These are phyloP conservation scores for Thalassia testudinum DNA, from an alignment of 116 monocot species.

Conservation along the genomic window DNA sequence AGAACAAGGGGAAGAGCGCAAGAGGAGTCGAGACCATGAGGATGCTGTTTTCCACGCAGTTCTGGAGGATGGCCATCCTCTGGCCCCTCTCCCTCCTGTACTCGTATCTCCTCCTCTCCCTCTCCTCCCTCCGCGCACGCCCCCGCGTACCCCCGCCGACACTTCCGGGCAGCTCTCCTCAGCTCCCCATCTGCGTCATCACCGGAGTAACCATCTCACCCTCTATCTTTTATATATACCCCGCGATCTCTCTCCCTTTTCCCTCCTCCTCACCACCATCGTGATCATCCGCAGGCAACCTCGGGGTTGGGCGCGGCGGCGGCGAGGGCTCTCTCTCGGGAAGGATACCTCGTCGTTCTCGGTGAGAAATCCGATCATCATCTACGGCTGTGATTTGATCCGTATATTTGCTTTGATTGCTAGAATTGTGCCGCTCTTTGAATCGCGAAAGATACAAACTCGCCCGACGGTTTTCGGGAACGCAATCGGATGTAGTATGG, in stretches of 20 bases:
- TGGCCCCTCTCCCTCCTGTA: constrained; percentile 56
- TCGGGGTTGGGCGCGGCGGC: constrained; percentile 75
- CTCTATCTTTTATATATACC: no score
- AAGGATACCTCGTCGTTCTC: constrained; percentile 66
- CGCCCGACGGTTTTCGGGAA: no score
- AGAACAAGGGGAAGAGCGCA: no score
- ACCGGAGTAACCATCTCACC: constrained; percentile 39
- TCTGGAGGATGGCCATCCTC: constrained; percentile 68
- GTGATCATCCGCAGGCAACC: constrained; percentile 34
- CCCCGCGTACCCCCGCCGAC: constrained; percentile 9
- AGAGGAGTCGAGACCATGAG: constrained; percentile 7
- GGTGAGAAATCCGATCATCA: constrained; percentile 16
- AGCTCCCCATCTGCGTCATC: constrained; percentile 56
- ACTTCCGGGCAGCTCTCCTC: not conserved
- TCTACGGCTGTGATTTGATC: no score
- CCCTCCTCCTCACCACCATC: not conserved
- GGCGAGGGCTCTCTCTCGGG: constrained; percentile 28
- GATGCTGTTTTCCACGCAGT: constrained; percentile 37
- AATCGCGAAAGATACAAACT: no score
- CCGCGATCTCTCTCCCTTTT: not conserved
- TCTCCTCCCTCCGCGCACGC: not conserved
- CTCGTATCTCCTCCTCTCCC: constrained; percentile 28
- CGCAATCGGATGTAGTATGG: no score
- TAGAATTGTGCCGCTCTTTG: not conserved
- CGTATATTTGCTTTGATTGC: no score